A percentile compares a stretch with the other conserved stretches of the same genome.
Evolutionary conservation across 805 yeast species (phyloP).

Genomic region (Candida railenensis): DNA sequence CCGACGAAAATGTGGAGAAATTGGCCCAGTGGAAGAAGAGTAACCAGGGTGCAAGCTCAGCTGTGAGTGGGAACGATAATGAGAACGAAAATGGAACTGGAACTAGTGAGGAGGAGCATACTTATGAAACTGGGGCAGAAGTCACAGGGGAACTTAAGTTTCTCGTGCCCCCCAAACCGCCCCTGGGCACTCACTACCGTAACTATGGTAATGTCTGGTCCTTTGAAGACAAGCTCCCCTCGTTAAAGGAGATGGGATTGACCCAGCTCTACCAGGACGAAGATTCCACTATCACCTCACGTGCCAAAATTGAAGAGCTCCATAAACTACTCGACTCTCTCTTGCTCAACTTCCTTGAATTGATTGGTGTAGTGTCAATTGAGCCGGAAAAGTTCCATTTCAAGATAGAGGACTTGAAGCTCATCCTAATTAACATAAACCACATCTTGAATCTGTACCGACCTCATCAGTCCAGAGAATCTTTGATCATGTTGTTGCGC

Average conservation of each 20-base stretch:
- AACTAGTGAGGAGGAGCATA: constrained; percentile 11
- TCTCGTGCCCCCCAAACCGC: constrained; percentile 63
- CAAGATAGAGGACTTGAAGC: constrained; percentile 76
- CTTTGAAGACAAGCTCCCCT: constrained; percentile 71
- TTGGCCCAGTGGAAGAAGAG: constrained; percentile 26
- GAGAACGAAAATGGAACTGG: constrained; percentile 30
- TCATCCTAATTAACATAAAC: constrained; percentile 83
- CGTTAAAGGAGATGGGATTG: constrained; percentile 74
- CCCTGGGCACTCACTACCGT: constrained; percentile 65
- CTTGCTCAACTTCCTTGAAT: constrained; percentile 75
- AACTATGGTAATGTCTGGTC: constrained; percentile 94
- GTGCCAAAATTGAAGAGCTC: constrained; percentile 65
- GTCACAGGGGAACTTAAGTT: constrained; percentile 52
- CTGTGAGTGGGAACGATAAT: constrained; percentile 15
- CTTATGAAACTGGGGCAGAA: constrained; percentile 7
- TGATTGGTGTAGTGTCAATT: constrained; percentile 72
- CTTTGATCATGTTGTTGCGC: constrained; percentile 70
- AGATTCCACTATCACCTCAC: constrained; percentile 33
- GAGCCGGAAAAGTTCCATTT: constrained; percentile 61
- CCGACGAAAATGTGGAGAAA: constrained; percentile 59
- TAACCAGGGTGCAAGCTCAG: constrained; percentile 3
- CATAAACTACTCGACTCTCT: constrained; percentile 78
- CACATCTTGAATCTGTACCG: constrained; percentile 89
- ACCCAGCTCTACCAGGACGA: constrained; percentile 60
- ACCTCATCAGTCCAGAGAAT: constrained; percentile 93